Percentiles rank a stretch among this genome's conserved stretches.
These are phyloP conservation scores for Coelastrella sp. DNA, from an alignment of 139 green algal species.

Conservation along the genomic window DNA sequence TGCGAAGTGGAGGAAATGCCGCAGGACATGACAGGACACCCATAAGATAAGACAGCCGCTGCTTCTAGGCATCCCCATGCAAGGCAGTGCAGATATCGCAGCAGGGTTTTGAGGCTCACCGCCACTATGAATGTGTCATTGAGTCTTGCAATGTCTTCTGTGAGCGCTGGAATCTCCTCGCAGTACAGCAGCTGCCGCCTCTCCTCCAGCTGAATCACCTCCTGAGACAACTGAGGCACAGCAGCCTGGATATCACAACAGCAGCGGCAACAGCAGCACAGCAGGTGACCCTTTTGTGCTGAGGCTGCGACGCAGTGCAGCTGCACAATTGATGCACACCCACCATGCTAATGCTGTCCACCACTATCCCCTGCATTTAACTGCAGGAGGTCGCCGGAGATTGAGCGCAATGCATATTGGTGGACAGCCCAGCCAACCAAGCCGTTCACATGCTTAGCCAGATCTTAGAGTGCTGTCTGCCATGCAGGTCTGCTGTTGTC, in stretches of 20 bases:
- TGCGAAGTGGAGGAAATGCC: not conserved
- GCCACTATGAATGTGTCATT: conserved; percentile 46
- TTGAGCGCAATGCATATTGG: no score
- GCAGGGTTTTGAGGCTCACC: not conserved
- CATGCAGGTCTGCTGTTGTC: no score
- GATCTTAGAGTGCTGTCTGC: no score
- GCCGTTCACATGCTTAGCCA: no score
- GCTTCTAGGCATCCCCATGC: not conserved
- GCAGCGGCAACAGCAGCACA: not conserved
- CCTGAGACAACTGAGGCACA: not conserved
- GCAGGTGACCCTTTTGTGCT: no score
- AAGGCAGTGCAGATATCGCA: not conserved
- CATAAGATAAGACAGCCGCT: not conserved
- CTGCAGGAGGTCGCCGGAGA: no score
- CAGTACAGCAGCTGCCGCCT: conserved; percentile 1
- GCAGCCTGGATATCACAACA: not conserved
- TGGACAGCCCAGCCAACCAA: no score
- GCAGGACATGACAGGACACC: no score
- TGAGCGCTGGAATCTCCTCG: not conserved
- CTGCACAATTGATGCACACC: no score
- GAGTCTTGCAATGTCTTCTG: conserved; percentile 30
- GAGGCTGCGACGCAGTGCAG: no score
- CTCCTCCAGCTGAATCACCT: conserved; percentile 25
- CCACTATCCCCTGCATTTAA: no score
- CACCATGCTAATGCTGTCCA: no score